phyloP scores from a whole-genome alignment of 1,284 basidiomycete genomes.

The Pseudozyma pruni region DNA sequence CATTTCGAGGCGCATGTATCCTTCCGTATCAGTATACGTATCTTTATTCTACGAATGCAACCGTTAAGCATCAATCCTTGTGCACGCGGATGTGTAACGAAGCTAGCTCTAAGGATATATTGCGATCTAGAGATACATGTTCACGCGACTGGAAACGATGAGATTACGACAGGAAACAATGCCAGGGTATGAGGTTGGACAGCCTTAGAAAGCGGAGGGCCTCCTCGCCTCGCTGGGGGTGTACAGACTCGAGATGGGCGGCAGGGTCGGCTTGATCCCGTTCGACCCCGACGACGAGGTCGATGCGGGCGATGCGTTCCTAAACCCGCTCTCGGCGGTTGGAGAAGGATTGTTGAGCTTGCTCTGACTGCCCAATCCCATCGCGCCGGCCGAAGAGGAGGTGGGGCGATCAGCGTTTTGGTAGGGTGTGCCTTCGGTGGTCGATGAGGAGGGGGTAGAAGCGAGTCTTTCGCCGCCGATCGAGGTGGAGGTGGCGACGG shows the following conservation, averaged over 20 bases:
- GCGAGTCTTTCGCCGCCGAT: conserved; percentile 10
- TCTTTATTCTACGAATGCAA: too few relatives aligned
- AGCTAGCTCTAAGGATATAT: conserved; percentile 2
- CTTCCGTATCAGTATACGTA: too few relatives aligned
- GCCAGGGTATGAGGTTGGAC: too few relatives aligned
- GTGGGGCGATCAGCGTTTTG: not conserved
- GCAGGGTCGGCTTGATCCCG: conserved; percentile 10
- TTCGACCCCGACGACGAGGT: conserved; percentile 1
- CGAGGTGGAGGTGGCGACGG: conserved; percentile 19
- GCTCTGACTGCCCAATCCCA: not conserved
- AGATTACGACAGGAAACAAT: too few relatives aligned
- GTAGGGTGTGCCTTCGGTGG: conserved; percentile 14
- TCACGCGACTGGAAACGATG: too few relatives aligned
- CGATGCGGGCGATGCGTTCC: not conserved
- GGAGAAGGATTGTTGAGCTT: not conserved
- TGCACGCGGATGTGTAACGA: not conserved
- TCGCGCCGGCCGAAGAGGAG: not conserved
- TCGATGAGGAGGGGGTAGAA: conserved; percentile 18
- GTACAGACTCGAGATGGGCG: conserved; percentile 24
- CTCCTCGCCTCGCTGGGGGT: not conserved
- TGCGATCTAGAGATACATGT: conserved; percentile 1
- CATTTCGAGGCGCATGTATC: too few relatives aligned
- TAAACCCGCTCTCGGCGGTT: too few relatives aligned
- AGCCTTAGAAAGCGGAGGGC: not conserved
- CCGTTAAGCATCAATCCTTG: too few relatives aligned